phyloP scores from a whole-genome alignment of 2,329 filamentous ascomycete genomes.

The Trichoderma sp. region DNA sequence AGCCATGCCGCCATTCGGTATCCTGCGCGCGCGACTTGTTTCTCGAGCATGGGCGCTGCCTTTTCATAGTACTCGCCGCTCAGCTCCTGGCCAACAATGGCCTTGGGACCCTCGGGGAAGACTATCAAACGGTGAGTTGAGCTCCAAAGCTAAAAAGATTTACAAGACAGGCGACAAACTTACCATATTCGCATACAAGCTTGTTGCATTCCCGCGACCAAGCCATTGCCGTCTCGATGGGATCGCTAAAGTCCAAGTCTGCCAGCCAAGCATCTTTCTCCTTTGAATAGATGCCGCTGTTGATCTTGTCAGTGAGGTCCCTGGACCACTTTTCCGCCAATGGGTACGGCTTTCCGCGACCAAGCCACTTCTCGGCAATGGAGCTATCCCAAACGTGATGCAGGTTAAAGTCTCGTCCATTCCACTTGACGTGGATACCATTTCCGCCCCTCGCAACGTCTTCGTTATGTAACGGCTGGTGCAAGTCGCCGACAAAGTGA shows the following conservation, averaged over 20 bases:
- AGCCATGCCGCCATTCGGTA: conserved; percentile 67
- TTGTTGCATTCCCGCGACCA: conserved; percentile 66
- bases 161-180: conserved; percentile 28
- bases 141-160: not conserved
- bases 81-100: conserved; percentile 59
- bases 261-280: conserved; percentile 55
- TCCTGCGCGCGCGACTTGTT: conserved; percentile 66
- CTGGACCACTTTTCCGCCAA: conserved; percentile 56
- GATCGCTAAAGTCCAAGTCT: conserved; percentile 54
- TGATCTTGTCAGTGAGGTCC: conserved; percentile 55
- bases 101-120: conserved; percentile 58
- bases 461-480: conserved; percentile 67
- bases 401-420: conserved; percentile 58
- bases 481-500: conserved; percentile 69
- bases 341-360: conserved; percentile 49
- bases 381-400: conserved; percentile 73
- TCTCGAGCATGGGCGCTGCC: conserved; percentile 62
- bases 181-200: conserved; percentile 61
- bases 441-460: conserved; percentile 66
- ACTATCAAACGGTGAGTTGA: conserved; percentile 37
- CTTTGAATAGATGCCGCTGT: conserved; percentile 52
- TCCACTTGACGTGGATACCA: conserved; percentile 62
- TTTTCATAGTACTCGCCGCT: conserved; percentile 61
- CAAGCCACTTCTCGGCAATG: conserved; percentile 64
- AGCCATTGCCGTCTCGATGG: conserved; percentile 53